Percentiles rank a stretch among this genome's conserved stretches.
Evolutionary conservation across 106 monocot genomes (phyloP).

Genomic region (Allium cepa): DNA sequence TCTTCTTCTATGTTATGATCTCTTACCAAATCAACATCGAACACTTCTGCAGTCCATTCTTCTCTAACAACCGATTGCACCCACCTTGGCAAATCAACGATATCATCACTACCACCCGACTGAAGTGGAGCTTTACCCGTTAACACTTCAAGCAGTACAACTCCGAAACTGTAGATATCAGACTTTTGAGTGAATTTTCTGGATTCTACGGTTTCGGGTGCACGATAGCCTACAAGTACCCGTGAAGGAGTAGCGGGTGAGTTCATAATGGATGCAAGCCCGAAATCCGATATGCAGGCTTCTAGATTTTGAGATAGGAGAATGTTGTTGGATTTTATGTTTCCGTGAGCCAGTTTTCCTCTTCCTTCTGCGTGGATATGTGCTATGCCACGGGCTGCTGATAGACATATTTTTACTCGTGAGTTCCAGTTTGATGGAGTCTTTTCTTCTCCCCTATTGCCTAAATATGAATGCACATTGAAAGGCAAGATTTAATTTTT

Average conservation of each 20-base stretch:
- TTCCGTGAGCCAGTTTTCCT: conserved; percentile 73
- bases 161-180: conserved; percentile 89
- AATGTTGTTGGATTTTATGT: conserved; percentile 72
- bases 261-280: conserved; percentile 49
- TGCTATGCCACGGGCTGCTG: conserved; percentile 53
- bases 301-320: conserved; percentile 43
- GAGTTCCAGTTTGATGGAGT: conserved; percentile 68
- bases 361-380: conserved; percentile 62
- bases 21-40: conserved; percentile 66
- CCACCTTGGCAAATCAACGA: conserved; percentile 60
- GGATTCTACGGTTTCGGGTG: conserved; percentile 60
- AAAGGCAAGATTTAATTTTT: not conserved
- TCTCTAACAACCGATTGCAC: conserved; percentile 79
- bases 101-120: conserved; percentile 39
- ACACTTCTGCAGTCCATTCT: conserved; percentile 96
- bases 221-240: conserved; percentile 47
- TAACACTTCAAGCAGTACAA: conserved; percentile 75
- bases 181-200: conserved; percentile 62
- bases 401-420: conserved; percentile 63
- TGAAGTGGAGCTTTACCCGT: conserved; percentile 74
- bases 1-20: conserved; percentile 71
- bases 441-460: conserved; percentile 31
- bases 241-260: conserved; percentile 25
- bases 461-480: conserved; percentile 14
- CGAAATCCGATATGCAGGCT: conserved; percentile 44